Conservation (phyloP, 2,329 filamentous ascomycete genomes). For the Aureobasidium sp. region DNA sequence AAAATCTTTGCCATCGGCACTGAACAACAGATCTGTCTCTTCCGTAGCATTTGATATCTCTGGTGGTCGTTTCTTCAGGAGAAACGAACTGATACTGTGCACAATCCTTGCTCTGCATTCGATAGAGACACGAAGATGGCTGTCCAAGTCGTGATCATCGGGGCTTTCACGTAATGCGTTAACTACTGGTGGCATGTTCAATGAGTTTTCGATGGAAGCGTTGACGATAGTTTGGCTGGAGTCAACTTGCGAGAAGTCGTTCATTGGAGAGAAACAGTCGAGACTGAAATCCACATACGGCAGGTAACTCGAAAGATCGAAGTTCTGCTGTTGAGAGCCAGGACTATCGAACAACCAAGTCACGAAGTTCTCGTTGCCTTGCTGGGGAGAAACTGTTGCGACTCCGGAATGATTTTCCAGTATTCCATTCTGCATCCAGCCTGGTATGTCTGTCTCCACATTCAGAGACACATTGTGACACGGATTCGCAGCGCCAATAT, state of each 20-base stretch:
- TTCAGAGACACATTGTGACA: not conserved
- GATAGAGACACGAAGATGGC: not conserved
- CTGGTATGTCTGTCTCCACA: not conserved
- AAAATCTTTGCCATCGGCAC: slow-evolving; percentile 12
- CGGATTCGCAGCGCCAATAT: not conserved
- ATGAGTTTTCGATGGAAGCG: not conserved
- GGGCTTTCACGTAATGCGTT: not conserved
- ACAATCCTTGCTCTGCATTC: not conserved
- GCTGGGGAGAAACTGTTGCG: not conserved
- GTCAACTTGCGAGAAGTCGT: not conserved
- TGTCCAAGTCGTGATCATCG: not conserved
- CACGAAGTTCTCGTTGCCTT: slow-evolving; percentile 18
- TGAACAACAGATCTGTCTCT: not conserved
- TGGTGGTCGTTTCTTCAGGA: not conserved
- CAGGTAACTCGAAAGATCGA: slow-evolving; percentile 18
- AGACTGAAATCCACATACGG: slow-evolving; percentile 21
- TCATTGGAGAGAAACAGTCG: slow-evolving; percentile 12
- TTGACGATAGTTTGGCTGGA: not conserved
- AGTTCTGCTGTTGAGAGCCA: slow-evolving; percentile 18
- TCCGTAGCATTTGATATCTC: not conserved
- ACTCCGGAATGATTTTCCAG: not conserved
- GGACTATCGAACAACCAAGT: slow-evolving; percentile 23
- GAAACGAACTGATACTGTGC: not conserved
- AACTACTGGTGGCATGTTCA: no score
- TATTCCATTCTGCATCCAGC: not conserved